phyloP scores from a whole-genome alignment of 306 rosid genomes.

The Acacia acuminata region DNA sequence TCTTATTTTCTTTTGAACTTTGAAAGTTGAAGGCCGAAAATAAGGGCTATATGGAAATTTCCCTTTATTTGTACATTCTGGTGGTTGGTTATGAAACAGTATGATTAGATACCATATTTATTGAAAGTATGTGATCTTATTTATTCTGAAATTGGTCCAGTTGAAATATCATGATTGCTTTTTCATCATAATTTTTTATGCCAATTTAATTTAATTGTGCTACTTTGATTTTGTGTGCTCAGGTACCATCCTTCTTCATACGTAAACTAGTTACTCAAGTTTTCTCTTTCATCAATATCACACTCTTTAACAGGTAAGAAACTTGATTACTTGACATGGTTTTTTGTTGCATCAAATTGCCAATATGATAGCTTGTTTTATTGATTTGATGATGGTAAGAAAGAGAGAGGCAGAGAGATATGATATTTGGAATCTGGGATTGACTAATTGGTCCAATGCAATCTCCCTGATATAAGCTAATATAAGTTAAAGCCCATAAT shows the following conservation, averaged over 20 bases:
- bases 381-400: constrained; percentile 12
- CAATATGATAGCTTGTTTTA: constrained; percentile 9
- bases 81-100: too few species aligned
- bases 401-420: not conserved
- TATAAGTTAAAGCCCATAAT: not conserved
- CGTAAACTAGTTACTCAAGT: constrained; percentile 93
- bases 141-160: not conserved
- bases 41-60: too few species aligned
- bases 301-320: constrained; percentile 92
- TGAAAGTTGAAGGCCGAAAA: too few species aligned
- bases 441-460: not conserved
- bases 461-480: not conserved
- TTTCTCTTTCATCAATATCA: constrained; percentile 93
- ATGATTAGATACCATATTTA: too few species aligned
- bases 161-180: not conserved
- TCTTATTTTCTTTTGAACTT: too few species aligned
- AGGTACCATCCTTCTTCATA: constrained; percentile 98
- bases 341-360: constrained; percentile 5
- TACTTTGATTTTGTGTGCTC: constrained; percentile 16
- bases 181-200: constrained; percentile 4
- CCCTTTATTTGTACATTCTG: not conserved
- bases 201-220: not conserved
- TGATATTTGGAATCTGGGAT: not conserved
- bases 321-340: not conserved
- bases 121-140: not conserved